Percentiles rank a stretch among this genome's conserved stretches.
Evolutionary conservation across 129 eudicot species (phyloP).

Genomic region (Pittosporum tobira): DNA sequence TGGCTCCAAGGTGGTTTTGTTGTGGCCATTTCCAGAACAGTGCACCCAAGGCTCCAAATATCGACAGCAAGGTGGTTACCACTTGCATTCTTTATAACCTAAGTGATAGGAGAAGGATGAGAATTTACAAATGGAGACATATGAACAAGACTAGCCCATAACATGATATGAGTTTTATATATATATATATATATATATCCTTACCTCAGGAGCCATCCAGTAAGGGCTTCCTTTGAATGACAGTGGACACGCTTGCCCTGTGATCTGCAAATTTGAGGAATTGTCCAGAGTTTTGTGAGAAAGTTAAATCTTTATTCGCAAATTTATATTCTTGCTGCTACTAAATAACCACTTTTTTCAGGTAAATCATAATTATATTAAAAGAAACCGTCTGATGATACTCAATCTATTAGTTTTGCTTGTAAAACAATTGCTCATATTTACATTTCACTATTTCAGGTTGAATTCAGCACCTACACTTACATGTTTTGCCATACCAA

Average conservation of each 20-base stretch:
- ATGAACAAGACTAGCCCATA: constrained; percentile 1
- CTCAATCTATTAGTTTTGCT: not conserved
- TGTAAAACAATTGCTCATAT: too few relatives aligned
- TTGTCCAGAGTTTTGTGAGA: not conserved
- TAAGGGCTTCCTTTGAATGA: constrained; percentile 95
- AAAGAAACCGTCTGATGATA: not conserved
- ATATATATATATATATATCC: constrained; percentile 11
- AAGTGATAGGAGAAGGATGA: constrained; percentile 6
- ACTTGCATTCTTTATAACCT: constrained; percentile 76
- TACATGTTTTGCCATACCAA: constrained; percentile 98
- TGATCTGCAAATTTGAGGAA: constrained; percentile 42
- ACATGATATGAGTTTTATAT: too few relatives aligned
- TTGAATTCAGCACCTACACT: constrained; percentile 16
- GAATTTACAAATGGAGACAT: not conserved
- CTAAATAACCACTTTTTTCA: too few relatives aligned
- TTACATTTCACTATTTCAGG: not conserved
- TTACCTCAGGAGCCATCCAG: constrained; percentile 99
- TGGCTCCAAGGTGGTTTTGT: constrained; percentile 99
- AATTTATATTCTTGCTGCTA: too few relatives aligned
- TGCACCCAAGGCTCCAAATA: constrained; percentile 98
- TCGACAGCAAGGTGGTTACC: constrained; percentile 90
- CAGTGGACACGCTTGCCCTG: constrained; percentile 78
- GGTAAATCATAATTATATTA: too few relatives aligned
- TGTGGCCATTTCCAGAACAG: constrained; percentile 97
- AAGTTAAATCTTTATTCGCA: constrained; percentile 1